Percentiles rank a stretch among this genome's conserved stretches.
Evolutionary conservation across 192 early-diverging fungal genomes (phyloP).

Genomic region (Physocladia obscura): DNA sequence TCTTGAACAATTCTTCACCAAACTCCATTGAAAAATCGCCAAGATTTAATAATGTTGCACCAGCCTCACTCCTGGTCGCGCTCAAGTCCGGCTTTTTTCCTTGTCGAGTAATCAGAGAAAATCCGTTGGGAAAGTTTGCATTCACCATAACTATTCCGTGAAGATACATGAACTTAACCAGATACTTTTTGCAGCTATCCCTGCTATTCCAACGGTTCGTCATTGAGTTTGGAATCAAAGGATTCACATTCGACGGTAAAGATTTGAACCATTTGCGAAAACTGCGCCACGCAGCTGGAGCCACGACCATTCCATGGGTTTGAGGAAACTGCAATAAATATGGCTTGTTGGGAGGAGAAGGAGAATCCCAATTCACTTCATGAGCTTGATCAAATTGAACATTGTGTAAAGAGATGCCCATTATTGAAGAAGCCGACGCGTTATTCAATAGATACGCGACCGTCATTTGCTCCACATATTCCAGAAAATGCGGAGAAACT

Average conservation of each 20-base stretch:
- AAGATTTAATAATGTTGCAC: background rate
- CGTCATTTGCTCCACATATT: constrained; percentile 20
- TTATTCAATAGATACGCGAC: background rate
- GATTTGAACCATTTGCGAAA: constrained; percentile 11
- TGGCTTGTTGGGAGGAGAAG: background rate
- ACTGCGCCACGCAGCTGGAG: constrained; percentile 5
- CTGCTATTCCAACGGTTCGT: constrained; percentile 22
- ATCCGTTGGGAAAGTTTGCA: constrained; percentile 9
- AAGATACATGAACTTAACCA: constrained; percentile 14
- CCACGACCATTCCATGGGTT: constrained; percentile 1
- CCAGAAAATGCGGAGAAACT: constrained; percentile 28
- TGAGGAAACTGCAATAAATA: constrained; percentile 16
- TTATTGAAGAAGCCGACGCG: background rate
- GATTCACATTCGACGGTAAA: background rate
- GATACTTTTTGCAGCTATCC: constrained; percentile 3
- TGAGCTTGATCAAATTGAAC: constrained; percentile 11
- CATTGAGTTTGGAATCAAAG: constrained; percentile 25
- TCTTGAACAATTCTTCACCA: background rate
- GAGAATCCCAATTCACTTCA: background rate
- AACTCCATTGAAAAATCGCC: too few relatives aligned
- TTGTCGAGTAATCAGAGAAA: background rate
- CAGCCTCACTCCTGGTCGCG: background rate
- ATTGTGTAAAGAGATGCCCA: constrained; percentile 24
- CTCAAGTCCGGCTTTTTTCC: background rate
- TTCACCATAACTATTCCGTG: constrained; percentile 15